phyloP scores from a whole-genome alignment of 139 green algal genomes.

The Gonium pectorale region DNA sequence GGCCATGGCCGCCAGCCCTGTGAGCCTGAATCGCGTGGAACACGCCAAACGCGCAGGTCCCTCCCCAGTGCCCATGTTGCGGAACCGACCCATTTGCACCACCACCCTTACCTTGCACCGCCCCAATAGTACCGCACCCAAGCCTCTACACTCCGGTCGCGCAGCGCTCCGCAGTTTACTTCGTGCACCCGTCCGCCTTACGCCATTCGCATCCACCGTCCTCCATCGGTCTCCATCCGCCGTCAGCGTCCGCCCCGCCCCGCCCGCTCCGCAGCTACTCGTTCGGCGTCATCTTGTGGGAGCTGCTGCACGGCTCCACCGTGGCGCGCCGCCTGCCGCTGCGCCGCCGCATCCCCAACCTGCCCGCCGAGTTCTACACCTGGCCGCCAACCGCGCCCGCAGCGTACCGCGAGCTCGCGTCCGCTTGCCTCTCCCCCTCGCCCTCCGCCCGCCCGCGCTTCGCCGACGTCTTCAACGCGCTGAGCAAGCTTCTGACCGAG shows the following conservation, averaged over 20 bases:
- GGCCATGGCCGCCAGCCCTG: too few relatives aligned
- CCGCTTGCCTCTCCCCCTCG: conserved; percentile 12
- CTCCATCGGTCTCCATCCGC: too few relatives aligned
- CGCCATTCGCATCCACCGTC: too few relatives aligned
- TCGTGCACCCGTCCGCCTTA: too few relatives aligned
- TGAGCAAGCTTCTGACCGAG: not conserved
- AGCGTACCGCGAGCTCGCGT: conserved; percentile 19
- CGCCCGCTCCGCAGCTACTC: conserved; percentile 19
- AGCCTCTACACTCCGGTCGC: too few relatives aligned
- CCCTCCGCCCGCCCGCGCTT: not conserved
- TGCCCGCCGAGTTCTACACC: conserved; percentile 40
- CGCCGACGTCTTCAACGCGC: not conserved
- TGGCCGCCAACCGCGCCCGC: conserved; percentile 1
- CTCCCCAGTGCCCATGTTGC: not conserved
- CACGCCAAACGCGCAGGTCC: too few relatives aligned
- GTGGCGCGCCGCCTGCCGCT: conserved; percentile 33
- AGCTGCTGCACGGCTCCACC: conserved; percentile 33
- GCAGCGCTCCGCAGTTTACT: too few relatives aligned
- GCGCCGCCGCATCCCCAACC: conserved; percentile 39
- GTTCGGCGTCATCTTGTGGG: conserved; percentile 41
- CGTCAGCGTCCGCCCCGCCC: too few relatives aligned
- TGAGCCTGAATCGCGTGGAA: too few relatives aligned
- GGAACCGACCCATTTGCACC: not conserved
- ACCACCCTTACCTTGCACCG: not conserved
- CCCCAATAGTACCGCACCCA: not conserved